Evolutionary conservation across 306 rosid species (phyloP).

Genomic region (Cucumis cinereus): DNA sequence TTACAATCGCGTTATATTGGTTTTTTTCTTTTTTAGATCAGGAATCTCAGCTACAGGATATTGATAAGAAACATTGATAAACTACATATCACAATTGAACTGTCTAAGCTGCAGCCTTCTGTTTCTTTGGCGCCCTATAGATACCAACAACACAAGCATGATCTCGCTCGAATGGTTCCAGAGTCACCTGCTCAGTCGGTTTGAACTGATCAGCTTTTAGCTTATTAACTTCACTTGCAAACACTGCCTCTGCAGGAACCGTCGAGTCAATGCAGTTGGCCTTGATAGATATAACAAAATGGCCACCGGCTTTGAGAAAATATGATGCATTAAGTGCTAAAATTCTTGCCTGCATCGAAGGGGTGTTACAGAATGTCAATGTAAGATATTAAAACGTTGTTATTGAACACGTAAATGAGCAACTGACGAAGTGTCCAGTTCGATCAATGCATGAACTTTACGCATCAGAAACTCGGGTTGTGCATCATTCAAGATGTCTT

Average conservation of each 20-base stretch:
- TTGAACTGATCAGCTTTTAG: slow-evolving; percentile 76
- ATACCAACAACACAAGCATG: slow-evolving; percentile 90
- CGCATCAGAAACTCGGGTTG: slow-evolving; percentile 56
- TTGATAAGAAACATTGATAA: not conserved
- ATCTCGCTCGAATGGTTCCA: slow-evolving; percentile 83
- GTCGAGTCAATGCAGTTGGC: slow-evolving; percentile 94
- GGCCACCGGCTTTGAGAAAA: slow-evolving; percentile 73
- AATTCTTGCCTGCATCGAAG: slow-evolving; percentile 75
- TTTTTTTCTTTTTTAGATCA: not conserved
- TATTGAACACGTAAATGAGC: not conserved
- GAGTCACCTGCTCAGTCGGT: slow-evolving; percentile 81
- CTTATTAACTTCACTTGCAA: slow-evolving; percentile 68
- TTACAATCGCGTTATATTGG: not conserved
- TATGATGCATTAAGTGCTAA: slow-evolving; percentile 80
- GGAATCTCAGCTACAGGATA: not conserved
- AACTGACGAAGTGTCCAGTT: not conserved
- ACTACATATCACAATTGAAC: not conserved
- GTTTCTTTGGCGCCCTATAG: slow-evolving; percentile 58
- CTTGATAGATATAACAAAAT: slow-evolving; percentile 43
- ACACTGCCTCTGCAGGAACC: slow-evolving; percentile 61
- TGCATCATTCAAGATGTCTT: slow-evolving; percentile 32
- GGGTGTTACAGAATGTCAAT: not conserved
- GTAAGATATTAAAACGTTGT: not conserved
- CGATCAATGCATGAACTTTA: not conserved
- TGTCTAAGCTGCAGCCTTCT: slow-evolving; percentile 22